A percentile compares a stretch with the other conserved stretches of the same genome.
Evolutionary conservation across 2,329 filamentous ascomycete species (phyloP).

Genomic region (Sphaerulina populicola): DNA sequence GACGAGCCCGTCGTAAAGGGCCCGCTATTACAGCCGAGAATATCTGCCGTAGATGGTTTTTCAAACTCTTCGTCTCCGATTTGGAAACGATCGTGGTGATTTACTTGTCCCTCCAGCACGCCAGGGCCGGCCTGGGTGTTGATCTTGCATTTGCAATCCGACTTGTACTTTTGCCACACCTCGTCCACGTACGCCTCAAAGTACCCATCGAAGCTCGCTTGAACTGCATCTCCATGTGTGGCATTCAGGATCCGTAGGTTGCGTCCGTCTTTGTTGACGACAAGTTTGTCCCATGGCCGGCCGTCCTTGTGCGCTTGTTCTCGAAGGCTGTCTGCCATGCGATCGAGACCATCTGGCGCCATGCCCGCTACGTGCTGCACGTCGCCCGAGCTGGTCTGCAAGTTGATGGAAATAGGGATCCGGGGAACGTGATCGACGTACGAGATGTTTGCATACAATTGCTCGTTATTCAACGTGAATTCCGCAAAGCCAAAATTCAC

Average conservation of each 20-base stretch:
- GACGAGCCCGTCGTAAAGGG: conserved; percentile 48
- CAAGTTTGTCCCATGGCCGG: conserved; percentile 56
- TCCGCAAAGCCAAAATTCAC: conserved; percentile 42
- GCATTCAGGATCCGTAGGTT: conserved; percentile 41
- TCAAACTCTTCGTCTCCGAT: conserved; percentile 47
- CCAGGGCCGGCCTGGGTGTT: conserved; percentile 58
- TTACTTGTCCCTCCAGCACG: conserved; percentile 45
- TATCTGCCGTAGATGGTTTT: conserved; percentile 54
- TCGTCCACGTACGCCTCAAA: conserved; percentile 47
- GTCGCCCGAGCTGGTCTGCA: conserved; percentile 34
- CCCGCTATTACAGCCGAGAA: conserved; percentile 59
- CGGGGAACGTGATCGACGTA: conserved; percentile 35
- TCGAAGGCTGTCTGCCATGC: conserved; percentile 47
- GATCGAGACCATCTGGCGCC: conserved; percentile 49
- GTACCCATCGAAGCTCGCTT: conserved; percentile 46
- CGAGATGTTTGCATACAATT: conserved; percentile 42
- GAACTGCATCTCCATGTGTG: conserved; percentile 42
- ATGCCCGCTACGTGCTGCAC: conserved; percentile 52
- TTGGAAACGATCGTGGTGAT: conserved; percentile 33
- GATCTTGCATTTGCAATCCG: conserved; percentile 43
- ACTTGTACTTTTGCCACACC: conserved; percentile 46
- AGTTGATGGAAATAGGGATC: conserved; percentile 37
- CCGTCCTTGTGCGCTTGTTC: conserved; percentile 51
- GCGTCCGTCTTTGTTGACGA: conserved; percentile 37
- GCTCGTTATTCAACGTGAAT: conserved; percentile 42